These are phyloP conservation scores for Clonostachys chloroleuca DNA, from an alignment of 2,329 filamentous ascomycete species.

Conservation along the genomic window DNA sequence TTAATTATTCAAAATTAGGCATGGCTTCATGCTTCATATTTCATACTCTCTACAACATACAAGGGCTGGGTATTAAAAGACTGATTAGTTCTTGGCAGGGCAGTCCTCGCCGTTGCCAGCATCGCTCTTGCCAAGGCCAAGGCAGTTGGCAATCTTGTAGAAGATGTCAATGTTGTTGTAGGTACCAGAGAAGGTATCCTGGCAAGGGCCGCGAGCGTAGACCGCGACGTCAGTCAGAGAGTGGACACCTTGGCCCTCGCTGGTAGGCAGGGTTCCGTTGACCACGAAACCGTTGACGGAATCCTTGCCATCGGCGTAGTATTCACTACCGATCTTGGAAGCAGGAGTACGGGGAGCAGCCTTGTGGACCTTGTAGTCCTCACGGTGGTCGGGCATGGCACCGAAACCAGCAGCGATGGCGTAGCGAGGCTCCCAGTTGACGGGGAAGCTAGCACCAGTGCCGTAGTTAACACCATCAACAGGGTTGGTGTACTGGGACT, in stretches of 20 bases:
- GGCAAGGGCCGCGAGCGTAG: slow-evolving; percentile 74
- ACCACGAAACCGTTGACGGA: slow-evolving; percentile 62
- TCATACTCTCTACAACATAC: too few species aligned
- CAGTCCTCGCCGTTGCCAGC: slow-evolving; percentile 12
- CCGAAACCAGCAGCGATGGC: slow-evolving; percentile 70
- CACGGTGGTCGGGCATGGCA: slow-evolving; percentile 70
- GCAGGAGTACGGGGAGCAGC: slow-evolving; percentile 60
- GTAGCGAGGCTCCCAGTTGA: slow-evolving; percentile 82
- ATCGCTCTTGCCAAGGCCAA: slow-evolving; percentile 43
- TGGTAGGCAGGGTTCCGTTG: slow-evolving; percentile 68
- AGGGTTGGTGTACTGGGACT: slow-evolving; percentile 65
- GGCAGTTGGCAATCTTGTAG: slow-evolving; percentile 66
- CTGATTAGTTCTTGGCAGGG: slow-evolving; percentile 7
- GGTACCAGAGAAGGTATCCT: slow-evolving; percentile 69
- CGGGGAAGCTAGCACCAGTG: slow-evolving; percentile 72
- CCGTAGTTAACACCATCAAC: slow-evolving; percentile 60
- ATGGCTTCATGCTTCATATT: too few species aligned
- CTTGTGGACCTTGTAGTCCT: slow-evolving; percentile 71
- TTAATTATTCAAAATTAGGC: too few species aligned
- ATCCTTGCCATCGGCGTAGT: slow-evolving; percentile 67
- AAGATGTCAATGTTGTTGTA: slow-evolving; percentile 71
- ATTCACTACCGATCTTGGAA: slow-evolving; percentile 43
- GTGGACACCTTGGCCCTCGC: slow-evolving; percentile 66
- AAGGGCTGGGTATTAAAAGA: too few species aligned
- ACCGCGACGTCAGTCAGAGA: slow-evolving; percentile 75